Percentiles rank a stretch among this genome's conserved stretches.
Conservation (phyloP, 345 rosid genomes). For the Pugionium dolabratum region DNA sequence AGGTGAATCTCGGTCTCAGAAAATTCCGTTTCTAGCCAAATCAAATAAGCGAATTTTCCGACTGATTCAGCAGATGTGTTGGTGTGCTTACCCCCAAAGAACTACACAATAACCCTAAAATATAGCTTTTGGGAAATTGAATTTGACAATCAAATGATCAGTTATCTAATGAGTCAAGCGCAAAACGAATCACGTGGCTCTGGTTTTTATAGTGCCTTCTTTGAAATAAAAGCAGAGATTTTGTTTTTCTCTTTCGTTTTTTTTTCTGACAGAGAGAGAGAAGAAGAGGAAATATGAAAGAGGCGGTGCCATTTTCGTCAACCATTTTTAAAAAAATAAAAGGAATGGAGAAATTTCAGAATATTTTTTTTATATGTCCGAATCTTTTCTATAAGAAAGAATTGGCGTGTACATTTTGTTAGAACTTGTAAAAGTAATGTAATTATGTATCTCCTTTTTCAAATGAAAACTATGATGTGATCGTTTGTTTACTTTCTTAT, state of each 20-base stretch:
- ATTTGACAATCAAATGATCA: constrained; percentile 19
- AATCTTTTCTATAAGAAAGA: constrained; percentile 23
- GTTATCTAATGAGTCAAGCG: constrained; percentile 27
- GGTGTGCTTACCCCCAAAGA: constrained; percentile 25
- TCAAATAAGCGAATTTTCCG: constrained; percentile 1
- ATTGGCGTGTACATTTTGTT: constrained; percentile 32
- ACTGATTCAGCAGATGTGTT: constrained; percentile 28
- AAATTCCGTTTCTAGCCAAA: constrained; percentile 7
- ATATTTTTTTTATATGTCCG: constrained; percentile 23
- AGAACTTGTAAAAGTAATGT: constrained; percentile 28
- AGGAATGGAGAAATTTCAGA: neutral
- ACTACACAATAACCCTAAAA: constrained; percentile 31
- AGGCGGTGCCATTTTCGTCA: constrained; percentile 37
- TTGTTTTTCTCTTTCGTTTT: neutral
- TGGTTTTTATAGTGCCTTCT: constrained; percentile 13
- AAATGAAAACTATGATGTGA: no score
- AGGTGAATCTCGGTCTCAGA: constrained; percentile 13
- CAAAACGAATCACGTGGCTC: constrained; percentile 39
- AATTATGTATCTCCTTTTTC: neutral
- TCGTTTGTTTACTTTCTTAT: neutral
- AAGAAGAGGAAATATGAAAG: constrained; percentile 1
- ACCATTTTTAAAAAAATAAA: neutral
- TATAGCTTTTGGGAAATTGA: neutral
- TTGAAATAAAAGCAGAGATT: neutral
- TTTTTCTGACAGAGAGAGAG: neutral